Evolutionary conservation across 805 yeast species (phyloP).

Genomic region (Saccharomycopsis synnaedendra): DNA sequence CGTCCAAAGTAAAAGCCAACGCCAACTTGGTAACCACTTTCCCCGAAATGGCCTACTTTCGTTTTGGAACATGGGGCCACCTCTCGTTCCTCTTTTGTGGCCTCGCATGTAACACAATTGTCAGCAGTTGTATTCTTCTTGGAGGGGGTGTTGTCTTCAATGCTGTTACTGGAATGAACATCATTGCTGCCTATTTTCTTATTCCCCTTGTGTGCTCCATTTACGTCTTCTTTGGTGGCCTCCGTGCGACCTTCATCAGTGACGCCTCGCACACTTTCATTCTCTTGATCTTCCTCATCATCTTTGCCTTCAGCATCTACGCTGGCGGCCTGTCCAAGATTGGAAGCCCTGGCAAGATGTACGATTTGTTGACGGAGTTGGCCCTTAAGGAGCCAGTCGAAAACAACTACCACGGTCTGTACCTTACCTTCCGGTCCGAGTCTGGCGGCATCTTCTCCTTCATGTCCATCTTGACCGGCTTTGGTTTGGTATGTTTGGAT

Average conservation of each 20-base stretch:
- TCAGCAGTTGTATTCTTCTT: conserved; percentile 29
- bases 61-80: conserved; percentile 32
- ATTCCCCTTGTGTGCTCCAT: conserved; percentile 38
- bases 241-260: conserved; percentile 40
- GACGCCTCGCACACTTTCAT: conserved; percentile 41
- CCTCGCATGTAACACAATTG: conserved; percentile 29
- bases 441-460: conserved; percentile 23
- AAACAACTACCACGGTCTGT: conserved; percentile 26
- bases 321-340: conserved; percentile 24
- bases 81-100: conserved; percentile 28
- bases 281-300: conserved; percentile 28
- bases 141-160: conserved; percentile 34
- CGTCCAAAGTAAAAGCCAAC: conserved; percentile 26
- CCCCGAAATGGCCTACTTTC: conserved; percentile 28
- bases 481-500: conserved; percentile 27
- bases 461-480: conserved; percentile 26
- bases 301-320: conserved; percentile 26
- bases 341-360: conserved; percentile 35
- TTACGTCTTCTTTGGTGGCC: conserved; percentile 40
- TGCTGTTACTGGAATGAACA: conserved; percentile 32
- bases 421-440: conserved; percentile 26
- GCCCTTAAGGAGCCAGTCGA: conserved; percentile 24
- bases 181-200: conserved; percentile 34
- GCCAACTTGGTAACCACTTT: conserved; percentile 29
- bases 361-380: conserved; percentile 29